Evolutionary conservation across 1,139 yeast genomes (phyloP).

Genomic region (Protomyces lactucae-debilis): DNA sequence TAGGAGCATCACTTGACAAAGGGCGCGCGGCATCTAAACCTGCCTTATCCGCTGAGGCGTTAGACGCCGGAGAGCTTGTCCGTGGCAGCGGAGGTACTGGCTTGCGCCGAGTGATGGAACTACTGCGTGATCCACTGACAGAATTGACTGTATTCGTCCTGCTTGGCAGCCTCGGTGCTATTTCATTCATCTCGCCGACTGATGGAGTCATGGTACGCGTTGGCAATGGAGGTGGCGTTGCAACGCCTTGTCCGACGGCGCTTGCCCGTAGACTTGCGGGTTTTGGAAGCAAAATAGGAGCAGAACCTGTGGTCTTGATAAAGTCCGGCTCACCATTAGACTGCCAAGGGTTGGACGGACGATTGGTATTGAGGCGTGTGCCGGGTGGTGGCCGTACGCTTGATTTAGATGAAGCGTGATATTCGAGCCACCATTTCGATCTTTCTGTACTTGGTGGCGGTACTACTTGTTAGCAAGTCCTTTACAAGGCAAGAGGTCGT

Average conservation of each 20-base stretch:
- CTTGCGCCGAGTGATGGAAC: neutral
- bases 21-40: too few relatives aligned
- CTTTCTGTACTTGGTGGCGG: conserved; percentile 88
- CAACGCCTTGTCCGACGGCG: neutral
- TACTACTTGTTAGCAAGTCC: conserved; percentile 36
- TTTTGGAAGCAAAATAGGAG: conserved; percentile 4
- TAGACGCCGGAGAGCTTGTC: neutral
- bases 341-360: conserved; percentile 67
- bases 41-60: neutral
- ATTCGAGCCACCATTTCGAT: conserved; percentile 87
- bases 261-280: neutral
- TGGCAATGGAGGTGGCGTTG: conserved; percentile 12
- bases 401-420: conserved; percentile 71
- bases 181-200: neutral
- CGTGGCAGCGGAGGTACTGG: neutral
- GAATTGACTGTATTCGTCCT: neutral
- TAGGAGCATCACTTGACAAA: too few relatives aligned
- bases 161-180: conserved; percentile 10
- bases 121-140: neutral
- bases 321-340: conserved; percentile 44
- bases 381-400: conserved; percentile 43
- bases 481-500: neutral
- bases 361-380: conserved; percentile 55
- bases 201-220: conserved; percentile 1
- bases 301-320: conserved; percentile 32